Percentiles rank a stretch among this genome's conserved stretches.
Evolutionary conservation across 371 early-diverging fungal genomes (phyloP).

Genomic region (Dichotomocladium elegans): DNA sequence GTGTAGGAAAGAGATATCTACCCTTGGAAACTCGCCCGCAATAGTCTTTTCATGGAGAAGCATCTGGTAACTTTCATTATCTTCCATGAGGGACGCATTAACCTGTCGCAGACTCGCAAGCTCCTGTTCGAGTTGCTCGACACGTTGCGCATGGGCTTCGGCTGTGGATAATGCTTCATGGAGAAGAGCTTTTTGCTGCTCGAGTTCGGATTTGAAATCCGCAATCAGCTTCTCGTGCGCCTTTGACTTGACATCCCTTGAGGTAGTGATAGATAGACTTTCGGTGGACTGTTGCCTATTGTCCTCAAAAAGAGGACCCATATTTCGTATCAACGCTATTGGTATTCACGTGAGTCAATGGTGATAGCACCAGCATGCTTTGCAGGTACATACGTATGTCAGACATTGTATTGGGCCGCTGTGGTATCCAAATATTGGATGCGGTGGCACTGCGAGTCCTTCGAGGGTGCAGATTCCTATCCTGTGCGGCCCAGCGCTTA

Average conservation of each 20-base stretch:
- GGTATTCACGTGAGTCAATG: no score
- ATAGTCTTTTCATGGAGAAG: conserved; percentile 77
- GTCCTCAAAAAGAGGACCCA: conserved; percentile 15
- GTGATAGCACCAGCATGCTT: no score
- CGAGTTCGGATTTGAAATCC: conserved; percentile 22
- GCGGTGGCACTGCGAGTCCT: conserved; percentile 23
- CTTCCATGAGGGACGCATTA: conserved; percentile 72
- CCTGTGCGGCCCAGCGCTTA: conserved; percentile 6
- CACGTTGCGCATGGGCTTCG: conserved; percentile 22
- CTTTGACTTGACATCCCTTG: conserved; percentile 21
- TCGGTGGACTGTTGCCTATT: conserved; percentile 1
- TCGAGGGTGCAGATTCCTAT: conserved; percentile 9
- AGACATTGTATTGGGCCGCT: no score
- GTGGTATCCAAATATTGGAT: conserved; percentile 13
- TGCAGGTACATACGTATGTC: no score
- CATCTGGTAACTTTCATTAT: conserved; percentile 80
- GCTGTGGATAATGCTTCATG: conserved; percentile 29
- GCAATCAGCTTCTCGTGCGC: conserved; percentile 28
- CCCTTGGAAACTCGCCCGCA: conserved; percentile 63
- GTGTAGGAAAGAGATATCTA: no score
- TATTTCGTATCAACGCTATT: no score
- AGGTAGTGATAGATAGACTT: conserved; percentile 2
- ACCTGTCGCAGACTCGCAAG: conserved; percentile 51
- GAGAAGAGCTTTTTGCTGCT: conserved; percentile 19
- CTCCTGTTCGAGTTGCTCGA: conserved; percentile 43